Percentiles rank a stretch among this genome's conserved stretches.
Evolutionary conservation across 768 basidiomycete species (phyloP).

Genomic region (Daedaleopsis sinensis): DNA sequence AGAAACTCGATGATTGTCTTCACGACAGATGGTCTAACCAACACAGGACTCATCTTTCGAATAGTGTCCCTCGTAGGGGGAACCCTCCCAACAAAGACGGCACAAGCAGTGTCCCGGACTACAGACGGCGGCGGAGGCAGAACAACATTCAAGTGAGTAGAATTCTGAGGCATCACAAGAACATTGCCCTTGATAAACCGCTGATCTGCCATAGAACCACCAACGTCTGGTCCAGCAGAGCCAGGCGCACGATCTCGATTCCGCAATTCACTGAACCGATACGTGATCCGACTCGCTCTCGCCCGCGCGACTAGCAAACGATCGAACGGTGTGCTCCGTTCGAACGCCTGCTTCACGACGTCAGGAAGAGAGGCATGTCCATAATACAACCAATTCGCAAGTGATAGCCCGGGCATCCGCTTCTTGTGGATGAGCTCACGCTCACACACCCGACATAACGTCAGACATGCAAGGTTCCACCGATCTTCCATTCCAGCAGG

Average conservation of each 20-base stretch:
- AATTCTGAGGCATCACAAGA: neutral
- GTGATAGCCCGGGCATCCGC: neutral
- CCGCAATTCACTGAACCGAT: neutral
- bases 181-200: neutral
- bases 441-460: neutral
- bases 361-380: neutral
- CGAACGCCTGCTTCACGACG: neutral
- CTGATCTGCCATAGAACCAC: neutral
- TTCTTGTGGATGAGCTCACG: neutral
- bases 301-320: neutral
- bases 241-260: neutral
- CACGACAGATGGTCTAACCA: neutral
- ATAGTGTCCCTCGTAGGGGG: neutral
- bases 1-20: neutral
- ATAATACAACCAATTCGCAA: conserved; percentile 3
- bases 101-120: neutral
- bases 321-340: neutral
- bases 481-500: neutral
- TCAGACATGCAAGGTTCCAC: neutral
- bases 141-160: neutral
- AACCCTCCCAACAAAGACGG: neutral
- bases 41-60: neutral
- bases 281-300: neutral
- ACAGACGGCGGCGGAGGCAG: neutral
- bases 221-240: neutral